These are phyloP conservation scores for Aspergillus sojae DNA, from an alignment of 2,329 filamentous ascomycete species.

Conservation along the genomic window DNA sequence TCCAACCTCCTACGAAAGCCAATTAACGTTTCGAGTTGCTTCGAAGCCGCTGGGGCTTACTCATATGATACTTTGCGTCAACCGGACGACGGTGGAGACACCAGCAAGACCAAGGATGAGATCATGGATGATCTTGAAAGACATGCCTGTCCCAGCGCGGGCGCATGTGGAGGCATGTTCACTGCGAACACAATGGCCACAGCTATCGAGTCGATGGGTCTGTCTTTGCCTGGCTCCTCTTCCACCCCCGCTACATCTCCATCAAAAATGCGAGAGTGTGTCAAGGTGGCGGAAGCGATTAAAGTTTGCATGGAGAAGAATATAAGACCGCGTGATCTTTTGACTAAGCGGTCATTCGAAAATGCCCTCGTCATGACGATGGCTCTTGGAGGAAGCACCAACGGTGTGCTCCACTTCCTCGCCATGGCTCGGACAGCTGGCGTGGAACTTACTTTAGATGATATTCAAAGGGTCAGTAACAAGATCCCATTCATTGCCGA, in stretches of 20 bases:
- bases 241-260: conserved; percentile 80
- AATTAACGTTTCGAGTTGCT: conserved; percentile 87
- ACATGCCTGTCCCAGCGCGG: conserved; percentile 75
- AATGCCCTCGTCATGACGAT: conserved; percentile 90
- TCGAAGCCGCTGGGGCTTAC: conserved; percentile 83
- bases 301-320: conserved; percentile 77
- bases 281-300: conserved; percentile 78
- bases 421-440: conserved; percentile 87
- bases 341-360: conserved; percentile 80
- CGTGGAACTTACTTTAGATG: conserved; percentile 75
- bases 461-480: conserved; percentile 78
- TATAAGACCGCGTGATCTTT: conserved; percentile 76
- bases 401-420: conserved; percentile 84
- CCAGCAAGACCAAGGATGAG: conserved; percentile 70
- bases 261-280: conserved; percentile 84
- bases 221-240: conserved; percentile 79
- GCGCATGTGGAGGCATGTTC: conserved; percentile 90
- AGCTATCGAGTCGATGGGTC: conserved; percentile 84
- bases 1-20: conserved; percentile 72
- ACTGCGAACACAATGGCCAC: conserved; percentile 94
- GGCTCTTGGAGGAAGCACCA: conserved; percentile 87
- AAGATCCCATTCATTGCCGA: conserved; percentile 86
- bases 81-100: conserved; percentile 65
- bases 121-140: conserved; percentile 82
- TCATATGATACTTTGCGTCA: conserved; percentile 73